Conservation (phyloP, 768 basidiomycete genomes). For the Pulveroboletus sp. region DNA sequence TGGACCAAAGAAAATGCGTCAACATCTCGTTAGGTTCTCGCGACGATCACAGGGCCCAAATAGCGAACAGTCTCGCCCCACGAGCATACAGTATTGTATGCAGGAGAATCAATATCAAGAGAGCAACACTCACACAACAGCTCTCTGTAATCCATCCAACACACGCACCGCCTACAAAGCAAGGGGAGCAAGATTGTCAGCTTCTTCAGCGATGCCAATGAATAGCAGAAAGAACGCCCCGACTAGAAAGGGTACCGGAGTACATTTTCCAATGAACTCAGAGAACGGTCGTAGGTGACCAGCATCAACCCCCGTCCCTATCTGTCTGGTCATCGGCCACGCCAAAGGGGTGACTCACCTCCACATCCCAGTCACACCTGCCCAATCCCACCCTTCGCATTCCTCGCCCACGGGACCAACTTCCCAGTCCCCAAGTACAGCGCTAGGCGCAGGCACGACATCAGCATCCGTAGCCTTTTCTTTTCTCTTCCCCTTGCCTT, state of each 20-base stretch:
- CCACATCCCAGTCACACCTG: slow-evolving; percentile 52
- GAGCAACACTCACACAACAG: slow-evolving; percentile 41
- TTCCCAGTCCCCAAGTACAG: slow-evolving; percentile 19
- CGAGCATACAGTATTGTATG: too few species aligned
- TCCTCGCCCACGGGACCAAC: slow-evolving; percentile 18
- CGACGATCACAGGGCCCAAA: too few species aligned
- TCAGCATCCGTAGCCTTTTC: not conserved
- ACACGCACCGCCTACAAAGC: slow-evolving; percentile 45
- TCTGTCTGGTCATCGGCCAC: not conserved
- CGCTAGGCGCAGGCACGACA: not conserved
- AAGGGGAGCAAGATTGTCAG: slow-evolving; percentile 3
- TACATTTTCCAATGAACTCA: too few species aligned
- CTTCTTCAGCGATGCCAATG: not conserved
- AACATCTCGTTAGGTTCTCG: too few species aligned
- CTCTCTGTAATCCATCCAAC: slow-evolving; percentile 58
- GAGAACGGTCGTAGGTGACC: not conserved
- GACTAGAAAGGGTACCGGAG: too few species aligned
- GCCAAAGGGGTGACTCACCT: slow-evolving; percentile 36
- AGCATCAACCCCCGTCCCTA: not conserved
- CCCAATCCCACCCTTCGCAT: slow-evolving; percentile 56
- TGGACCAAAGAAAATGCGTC: not conserved
- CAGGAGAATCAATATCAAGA: not conserved
- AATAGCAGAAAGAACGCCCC: too few species aligned
- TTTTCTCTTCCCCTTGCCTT: slow-evolving; percentile 21
- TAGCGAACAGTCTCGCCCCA: too few species aligned